These are phyloP conservation scores for Tetrapyrgos nigripes DNA, from an alignment of 1,284 basidiomycete genomes.

Conservation along the genomic window DNA sequence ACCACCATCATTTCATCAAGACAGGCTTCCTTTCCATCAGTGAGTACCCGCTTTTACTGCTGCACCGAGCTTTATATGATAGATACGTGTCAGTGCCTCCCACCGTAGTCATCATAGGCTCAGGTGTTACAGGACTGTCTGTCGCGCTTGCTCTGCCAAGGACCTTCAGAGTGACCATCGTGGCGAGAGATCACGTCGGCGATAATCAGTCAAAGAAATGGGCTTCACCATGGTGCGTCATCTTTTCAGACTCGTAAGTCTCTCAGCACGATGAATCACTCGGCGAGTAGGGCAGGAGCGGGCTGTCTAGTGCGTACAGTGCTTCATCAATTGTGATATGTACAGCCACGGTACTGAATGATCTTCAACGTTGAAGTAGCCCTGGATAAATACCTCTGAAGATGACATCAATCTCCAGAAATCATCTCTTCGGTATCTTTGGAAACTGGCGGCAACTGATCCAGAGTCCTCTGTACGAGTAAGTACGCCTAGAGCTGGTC, in stretches of 20 bases:
- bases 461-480: constrained; percentile 10
- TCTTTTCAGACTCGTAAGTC: not conserved
- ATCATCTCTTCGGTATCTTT: constrained; percentile 9
- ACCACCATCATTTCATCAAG: too few species aligned
- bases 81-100: constrained; percentile 6
- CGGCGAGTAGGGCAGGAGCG: constrained; percentile 8
- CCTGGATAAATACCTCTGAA: constrained; percentile 4
- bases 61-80: not conserved
- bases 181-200: constrained; percentile 12
- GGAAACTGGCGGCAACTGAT: constrained; percentile 11
- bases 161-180: constrained; percentile 9
- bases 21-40: too few species aligned
- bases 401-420: constrained; percentile 13
- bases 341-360: not conserved
- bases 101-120: constrained; percentile 2
- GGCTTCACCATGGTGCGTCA: constrained; percentile 13
- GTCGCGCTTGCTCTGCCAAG: constrained; percentile 10
- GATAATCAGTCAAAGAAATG: constrained; percentile 12
- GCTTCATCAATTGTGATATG: not conserved
- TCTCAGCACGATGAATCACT: not conserved
- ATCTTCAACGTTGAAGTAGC: not conserved
- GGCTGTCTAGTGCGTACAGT: constrained; percentile 7
- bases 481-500: not conserved
- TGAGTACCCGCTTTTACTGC: too few species aligned
- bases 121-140: constrained; percentile 12